These are phyloP conservation scores for Stephania japonica DNA, from an alignment of 164 flowering plant species.

Conservation along the genomic window DNA sequence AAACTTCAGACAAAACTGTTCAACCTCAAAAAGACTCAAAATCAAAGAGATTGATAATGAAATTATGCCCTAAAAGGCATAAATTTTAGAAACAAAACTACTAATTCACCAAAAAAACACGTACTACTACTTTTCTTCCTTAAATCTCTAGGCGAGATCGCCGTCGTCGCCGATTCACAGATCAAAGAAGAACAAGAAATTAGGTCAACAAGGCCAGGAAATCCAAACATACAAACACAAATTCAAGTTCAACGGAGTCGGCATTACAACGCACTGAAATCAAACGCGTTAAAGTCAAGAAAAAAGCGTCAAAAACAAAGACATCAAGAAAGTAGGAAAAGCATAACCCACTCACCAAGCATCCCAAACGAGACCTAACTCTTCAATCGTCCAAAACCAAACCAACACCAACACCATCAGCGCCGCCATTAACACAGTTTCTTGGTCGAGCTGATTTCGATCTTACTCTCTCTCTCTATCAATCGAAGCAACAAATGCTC, in stretches of 20 bases:
- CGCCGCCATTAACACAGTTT: no score
- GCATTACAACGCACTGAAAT: not conserved
- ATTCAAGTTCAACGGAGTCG: not conserved
- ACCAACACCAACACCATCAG: not conserved
- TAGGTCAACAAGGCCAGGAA: not conserved
- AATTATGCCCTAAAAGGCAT: not conserved
- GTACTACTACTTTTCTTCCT: not conserved
- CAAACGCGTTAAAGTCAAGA: not conserved
- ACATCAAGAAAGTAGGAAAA: not conserved
- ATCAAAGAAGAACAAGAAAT: not conserved
- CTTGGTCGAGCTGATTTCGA: no score
- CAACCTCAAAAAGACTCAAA: not conserved
- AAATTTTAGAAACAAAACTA: not conserved
- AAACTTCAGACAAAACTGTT: not conserved
- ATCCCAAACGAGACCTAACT: not conserved
- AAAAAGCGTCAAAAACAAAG: not conserved
- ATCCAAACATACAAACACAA: not conserved
- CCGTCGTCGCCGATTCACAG: not conserved
- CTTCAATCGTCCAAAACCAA: not conserved
- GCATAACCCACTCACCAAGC: constrained; percentile 1
- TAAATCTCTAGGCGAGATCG: not conserved
- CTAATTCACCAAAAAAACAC: not conserved
- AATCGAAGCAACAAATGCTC: no score
- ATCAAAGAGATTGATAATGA: not conserved
- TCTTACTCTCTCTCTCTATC: no score